Base-by-base conservation (phyloP, 441 rosid species). In the Hura crepitans region DNA sequence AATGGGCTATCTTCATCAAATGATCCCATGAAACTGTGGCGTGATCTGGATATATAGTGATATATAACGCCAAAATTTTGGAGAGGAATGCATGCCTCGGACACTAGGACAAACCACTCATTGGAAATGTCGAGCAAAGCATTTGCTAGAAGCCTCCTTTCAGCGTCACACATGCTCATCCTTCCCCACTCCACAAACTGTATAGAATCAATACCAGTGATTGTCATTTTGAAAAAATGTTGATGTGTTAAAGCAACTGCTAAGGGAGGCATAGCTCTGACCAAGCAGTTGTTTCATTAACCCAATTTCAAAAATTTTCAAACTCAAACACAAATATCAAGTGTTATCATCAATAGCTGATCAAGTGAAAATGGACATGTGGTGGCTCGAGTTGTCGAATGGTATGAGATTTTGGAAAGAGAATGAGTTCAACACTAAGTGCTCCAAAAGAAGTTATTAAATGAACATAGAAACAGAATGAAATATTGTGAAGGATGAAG, bases 91-190 rank as follows among this genome's bases (percentile, higher is more conserved):
- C 99, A 94, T 7, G 99, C 68, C 77, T 92, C 99, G 0, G 99
- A 94, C 35, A 92, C 30, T 63, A 94, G 85, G 80, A 94, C 51
- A 69, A 94, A 90, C 97, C 97, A 86, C 84, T 94, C 97, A 18
- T 92, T 94, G 42, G 97, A 89, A 51, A 90, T 79, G 74, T 92
- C 97, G 5, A 94, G 97, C 74, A 94, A 72, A 6, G 97, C 99
- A 30, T 92, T 94, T 23, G 96, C 94, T 2, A 90, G 65, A 71
- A 94, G 97, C 58, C 99, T 85, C 79, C 92, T 87, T 78, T 94
- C 97, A 15, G 94, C 97, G 50, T 94, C 97, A 56, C 96, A 87
- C 99, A 90, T 90, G 56, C 96, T 94, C 94, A 92, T 89, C 80
- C 67, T 81, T 75, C 99, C 99, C 99, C 99, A 92, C 66, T 82